Conservation (phyloP, 208 protist species). For the Acanthamoeba royreba region DNA sequence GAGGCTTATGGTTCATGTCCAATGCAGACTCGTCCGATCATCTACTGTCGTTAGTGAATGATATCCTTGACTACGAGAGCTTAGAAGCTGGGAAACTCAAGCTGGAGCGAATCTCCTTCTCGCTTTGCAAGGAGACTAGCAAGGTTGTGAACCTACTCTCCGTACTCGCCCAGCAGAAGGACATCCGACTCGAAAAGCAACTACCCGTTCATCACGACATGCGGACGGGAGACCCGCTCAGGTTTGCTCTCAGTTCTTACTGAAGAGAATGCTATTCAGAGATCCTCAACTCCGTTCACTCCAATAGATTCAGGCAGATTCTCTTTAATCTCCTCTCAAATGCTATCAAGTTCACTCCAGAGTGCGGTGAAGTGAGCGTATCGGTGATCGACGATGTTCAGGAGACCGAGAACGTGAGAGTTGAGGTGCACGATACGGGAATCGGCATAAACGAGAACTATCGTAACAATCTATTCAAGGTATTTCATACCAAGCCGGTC, state of each 20-base stretch:
- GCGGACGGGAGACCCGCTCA: slow-evolving; percentile 41
- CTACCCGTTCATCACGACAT: background rate
- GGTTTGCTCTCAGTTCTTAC: background rate
- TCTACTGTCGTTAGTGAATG: background rate
- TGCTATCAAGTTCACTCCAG: slow-evolving; percentile 31
- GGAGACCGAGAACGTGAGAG: background rate
- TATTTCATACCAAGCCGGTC: no score
- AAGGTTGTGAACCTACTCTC: background rate
- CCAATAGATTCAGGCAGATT: background rate
- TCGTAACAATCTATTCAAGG: slow-evolving; percentile 45
- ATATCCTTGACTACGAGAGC: slow-evolving; percentile 20
- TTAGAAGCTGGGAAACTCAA: background rate
- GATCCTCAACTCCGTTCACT: background rate
- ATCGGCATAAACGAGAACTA: slow-evolving; percentile 58
- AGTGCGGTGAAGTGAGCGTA: background rate
- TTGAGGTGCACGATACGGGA: slow-evolving; percentile 58
- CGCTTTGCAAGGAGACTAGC: background rate
- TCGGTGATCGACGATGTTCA: background rate
- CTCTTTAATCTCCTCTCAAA: background rate
- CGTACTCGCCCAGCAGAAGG: background rate
- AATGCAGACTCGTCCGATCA: slow-evolving; percentile 29
- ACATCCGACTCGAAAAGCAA: background rate
- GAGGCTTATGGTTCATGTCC: no score
- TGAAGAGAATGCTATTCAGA: background rate
- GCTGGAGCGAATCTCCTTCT: background rate